Evolutionary conservation across 176 grass and related monocot genomes (phyloP), one percentile per base, ranked within the genome.

Genomic region (Olyra latifolia): DNA sequence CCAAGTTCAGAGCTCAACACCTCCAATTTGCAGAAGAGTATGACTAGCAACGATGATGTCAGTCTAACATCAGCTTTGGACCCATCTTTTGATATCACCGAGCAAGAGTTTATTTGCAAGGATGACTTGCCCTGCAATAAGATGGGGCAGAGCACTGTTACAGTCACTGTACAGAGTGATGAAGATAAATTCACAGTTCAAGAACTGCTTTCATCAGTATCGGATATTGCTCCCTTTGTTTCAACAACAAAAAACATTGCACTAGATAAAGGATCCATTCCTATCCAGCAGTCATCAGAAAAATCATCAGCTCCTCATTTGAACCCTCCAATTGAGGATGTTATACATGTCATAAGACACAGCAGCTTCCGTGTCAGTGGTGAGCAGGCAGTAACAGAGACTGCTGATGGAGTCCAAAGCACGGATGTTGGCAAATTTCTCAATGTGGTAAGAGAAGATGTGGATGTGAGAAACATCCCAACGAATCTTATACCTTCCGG

Each of bases 301-400:
- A 94, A 90, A 75, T 47, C 77, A 42, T 20, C 83, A 61, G 81
- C 38, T 38, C 10, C 84, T 74, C 74, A 78, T 91, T 50, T 92
- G 69, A 82, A 79, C 35, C 85, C 88, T 64, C 87, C 87, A 76
- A 84, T 82, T 84, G 90, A 89, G 55, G 97, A 99, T 65, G 72
- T 90, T 48, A 96, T 99, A 78, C 88, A 93, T 84, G 91, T 99
- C 62, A 87, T 96, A 75, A 91, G 87, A n/a, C 97, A 91, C 40
- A 93, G 87, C 66, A 80, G 88, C 28, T 91, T 95, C 77, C 80
- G 45, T 20, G 84, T 90, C 71, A 86, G 85, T 48, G 78, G 66
- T 14, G 91, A 96, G 44, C 84, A 80, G 76, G 67, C 69, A 46
- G 59, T 62, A 56, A 60, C 64, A 79, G 81, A 88, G 13, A 78